Percentiles rank a stretch among this genome's conserved stretches.
phyloP scores from a whole-genome alignment of 169 alveolate species.

The Plasmodium malariae region DNA sequence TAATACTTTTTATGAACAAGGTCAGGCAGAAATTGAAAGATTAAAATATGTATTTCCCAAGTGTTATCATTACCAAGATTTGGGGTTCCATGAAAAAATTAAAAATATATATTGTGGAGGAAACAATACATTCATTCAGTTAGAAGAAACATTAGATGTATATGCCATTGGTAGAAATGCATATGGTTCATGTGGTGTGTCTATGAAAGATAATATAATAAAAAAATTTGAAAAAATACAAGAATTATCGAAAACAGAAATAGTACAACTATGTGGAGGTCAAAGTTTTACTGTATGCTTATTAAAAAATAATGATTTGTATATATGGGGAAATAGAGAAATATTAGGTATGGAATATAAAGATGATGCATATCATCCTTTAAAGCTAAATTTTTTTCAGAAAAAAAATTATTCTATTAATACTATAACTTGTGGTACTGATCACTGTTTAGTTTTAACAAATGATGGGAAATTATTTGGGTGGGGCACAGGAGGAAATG shows the following conservation, averaged over 20 bases:
- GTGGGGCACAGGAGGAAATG: slow-evolving; percentile 76
- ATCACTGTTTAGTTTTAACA: slow-evolving; percentile 71
- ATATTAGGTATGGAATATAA: slow-evolving; percentile 77
- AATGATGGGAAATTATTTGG: slow-evolving; percentile 58
- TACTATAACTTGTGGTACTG: slow-evolving; percentile 56
- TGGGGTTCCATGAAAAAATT: slow-evolving; percentile 75
- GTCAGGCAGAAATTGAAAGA: slow-evolving; percentile 27
- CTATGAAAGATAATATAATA: slow-evolving; percentile 76
- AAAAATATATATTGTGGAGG: slow-evolving; percentile 85
- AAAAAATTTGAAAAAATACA: slow-evolving; percentile 76
- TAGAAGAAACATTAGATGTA: slow-evolving; percentile 76
- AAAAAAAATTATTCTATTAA: slow-evolving; percentile 21
- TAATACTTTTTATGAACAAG: slow-evolving; percentile 64
- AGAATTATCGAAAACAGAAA: slow-evolving; percentile 78
- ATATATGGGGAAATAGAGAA: slow-evolving; percentile 88
- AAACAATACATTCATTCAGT: slow-evolving; percentile 87
- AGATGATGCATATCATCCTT: slow-evolving; percentile 55
- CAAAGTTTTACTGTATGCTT: slow-evolving; percentile 88
- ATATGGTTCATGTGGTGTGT: slow-evolving; percentile 87
- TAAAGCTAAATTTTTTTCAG: slow-evolving; percentile 31
- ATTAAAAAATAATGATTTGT: slow-evolving; percentile 83
- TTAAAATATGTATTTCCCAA: slow-evolving; percentile 50
- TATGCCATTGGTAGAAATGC: slow-evolving; percentile 91
- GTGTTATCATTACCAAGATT: slow-evolving; percentile 74
- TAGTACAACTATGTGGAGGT: slow-evolving; percentile 87